Conservation (phyloP, 495 filamentous ascomycete genomes). For the Talaromyces thailandensis region DNA sequence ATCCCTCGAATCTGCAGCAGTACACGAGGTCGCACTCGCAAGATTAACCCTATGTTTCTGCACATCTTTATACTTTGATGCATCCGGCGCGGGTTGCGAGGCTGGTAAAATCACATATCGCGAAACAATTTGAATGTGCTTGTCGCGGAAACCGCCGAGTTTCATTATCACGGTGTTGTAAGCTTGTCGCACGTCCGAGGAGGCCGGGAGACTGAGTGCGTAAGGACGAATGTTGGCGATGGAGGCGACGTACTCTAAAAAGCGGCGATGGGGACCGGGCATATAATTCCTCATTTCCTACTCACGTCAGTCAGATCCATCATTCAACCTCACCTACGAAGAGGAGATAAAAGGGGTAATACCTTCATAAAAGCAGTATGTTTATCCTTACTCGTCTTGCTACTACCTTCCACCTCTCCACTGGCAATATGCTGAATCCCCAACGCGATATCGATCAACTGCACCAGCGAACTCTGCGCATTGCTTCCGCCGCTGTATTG, state of each 20-base stretch:
- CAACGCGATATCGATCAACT: constrained; percentile 84
- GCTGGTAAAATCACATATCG: constrained; percentile 76
- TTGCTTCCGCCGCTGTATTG: constrained; percentile 87
- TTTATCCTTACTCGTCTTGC: constrained; percentile 1
- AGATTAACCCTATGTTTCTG: constrained; percentile 36
- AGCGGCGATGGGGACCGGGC: constrained; percentile 84
- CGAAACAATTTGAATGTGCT: constrained; percentile 88
- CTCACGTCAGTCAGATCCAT: background rate
- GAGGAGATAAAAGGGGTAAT: background rate
- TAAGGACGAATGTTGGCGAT: constrained; percentile 80
- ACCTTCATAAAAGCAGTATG: constrained; percentile 6
- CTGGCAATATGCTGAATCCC: constrained; percentile 85
- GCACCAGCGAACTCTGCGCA: constrained; percentile 87
- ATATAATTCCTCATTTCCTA: constrained; percentile 94
- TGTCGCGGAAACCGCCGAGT: constrained; percentile 74
- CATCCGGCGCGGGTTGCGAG: constrained; percentile 13
- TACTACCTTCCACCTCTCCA: constrained; percentile 53
- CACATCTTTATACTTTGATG: background rate
- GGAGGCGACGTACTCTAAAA: constrained; percentile 63
- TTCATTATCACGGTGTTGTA: constrained; percentile 83
- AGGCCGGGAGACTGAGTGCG: constrained; percentile 49
- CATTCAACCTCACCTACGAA: background rate
- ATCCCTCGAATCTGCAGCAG: constrained; percentile 15
- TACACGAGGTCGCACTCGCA: constrained; percentile 32
- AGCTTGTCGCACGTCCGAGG: constrained; percentile 59